A percentile compares a stretch with the other conserved stretches of the same genome.
These are phyloP conservation scores for Trametes sp. DNA, from an alignment of 1,284 basidiomycete species.

Conservation along the genomic window DNA sequence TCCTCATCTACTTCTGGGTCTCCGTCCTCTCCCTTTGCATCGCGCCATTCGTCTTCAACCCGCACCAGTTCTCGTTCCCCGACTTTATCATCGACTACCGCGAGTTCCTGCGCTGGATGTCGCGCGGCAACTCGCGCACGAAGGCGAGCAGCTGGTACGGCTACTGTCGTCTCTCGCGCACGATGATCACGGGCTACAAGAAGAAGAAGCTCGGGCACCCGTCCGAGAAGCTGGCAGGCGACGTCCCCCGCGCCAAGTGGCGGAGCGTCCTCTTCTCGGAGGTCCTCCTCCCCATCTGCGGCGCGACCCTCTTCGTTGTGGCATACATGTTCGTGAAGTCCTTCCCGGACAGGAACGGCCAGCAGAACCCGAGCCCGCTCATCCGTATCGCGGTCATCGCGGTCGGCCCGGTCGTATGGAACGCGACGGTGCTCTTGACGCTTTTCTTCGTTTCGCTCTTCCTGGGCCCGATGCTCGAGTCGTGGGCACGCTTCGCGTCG, in stretches of 20 bases:
- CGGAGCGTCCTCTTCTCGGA: constrained; percentile 86
- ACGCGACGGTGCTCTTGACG: constrained; percentile 86
- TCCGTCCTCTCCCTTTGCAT: constrained; percentile 91
- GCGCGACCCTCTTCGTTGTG: constrained; percentile 82
- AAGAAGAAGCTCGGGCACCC: constrained; percentile 97
- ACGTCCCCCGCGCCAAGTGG: constrained; percentile 92
- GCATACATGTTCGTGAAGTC: constrained; percentile 94
- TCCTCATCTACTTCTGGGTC: constrained; percentile 97
- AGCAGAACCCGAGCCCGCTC: constrained; percentile 76
- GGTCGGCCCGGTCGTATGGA: constrained; percentile 95
- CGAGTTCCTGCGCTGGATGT: constrained; percentile 98
- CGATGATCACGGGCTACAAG: constrained; percentile 98
- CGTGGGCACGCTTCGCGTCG: constrained; percentile 87
- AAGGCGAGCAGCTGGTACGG: constrained; percentile 99
- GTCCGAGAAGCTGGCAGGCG: constrained; percentile 93
- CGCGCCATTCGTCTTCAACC: constrained; percentile 97
- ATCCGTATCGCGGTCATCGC: constrained; percentile 92
- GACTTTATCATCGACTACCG: constrained; percentile 99
- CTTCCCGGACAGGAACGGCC: constrained; percentile 77
- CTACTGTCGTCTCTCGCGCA: constrained; percentile 94
- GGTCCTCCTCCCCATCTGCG: constrained; percentile 82
- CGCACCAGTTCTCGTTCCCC: constrained; percentile 94
- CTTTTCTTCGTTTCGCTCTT: constrained; percentile 94
- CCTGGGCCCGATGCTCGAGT: constrained; percentile 90
- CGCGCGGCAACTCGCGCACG: constrained; percentile 91